Evolutionary conservation across 352 stramenopile species (phyloP), one percentile per base, ranked within the genome.

Genomic region (Pythium sp.): DNA sequence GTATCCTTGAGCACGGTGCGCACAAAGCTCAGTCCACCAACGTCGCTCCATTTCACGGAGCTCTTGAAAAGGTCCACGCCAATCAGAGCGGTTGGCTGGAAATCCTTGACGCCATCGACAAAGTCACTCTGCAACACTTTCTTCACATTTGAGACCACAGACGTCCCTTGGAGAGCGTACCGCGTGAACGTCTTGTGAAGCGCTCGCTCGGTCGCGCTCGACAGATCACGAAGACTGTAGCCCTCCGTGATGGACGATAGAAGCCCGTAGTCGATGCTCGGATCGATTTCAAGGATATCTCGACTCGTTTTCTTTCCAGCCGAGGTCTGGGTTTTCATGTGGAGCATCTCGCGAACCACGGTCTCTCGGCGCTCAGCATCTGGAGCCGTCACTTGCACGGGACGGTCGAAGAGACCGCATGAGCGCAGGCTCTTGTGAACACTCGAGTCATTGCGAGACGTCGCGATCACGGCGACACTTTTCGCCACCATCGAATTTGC

Each of bases 1-100:
- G 93, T 96, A 43, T 97, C 91, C 59, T 95, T 95, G 24, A 98
- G 78, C 36, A 92, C 81, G n/a, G 86, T 87, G 32, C 90, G 88
- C 38, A 97, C 89, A 0, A 75, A 72, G 26, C 82, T 71, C 7
- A 98, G 76, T 15, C 91, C 92, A 32, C 92, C 92, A 18, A 98
- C 87, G 46, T 97, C 90, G 47, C 71, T 82, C 92, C 92, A 98
- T 64, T 92, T 84, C 30, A 96, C 77, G n/a, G 72, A 81, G 64
- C 87, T 95, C 71, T 94, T 92, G 69, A 94, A 94, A 3, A 95
- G 74, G 70, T 93, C 81, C 0, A 94, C 87, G 32, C 86, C 86
- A 18, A 93, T 81, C 12, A 96, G 71, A 28, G 89, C 85, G 18
- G 90, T 92, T 0, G 90, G 84, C 61, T 93, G 87, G 67, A 96